A percentile compares a stretch with the other conserved stretches of the same genome.
Evolutionary conservation across 2,329 filamentous ascomycete genomes (phyloP).

Genomic region (Biscogniauxia sp.): DNA sequence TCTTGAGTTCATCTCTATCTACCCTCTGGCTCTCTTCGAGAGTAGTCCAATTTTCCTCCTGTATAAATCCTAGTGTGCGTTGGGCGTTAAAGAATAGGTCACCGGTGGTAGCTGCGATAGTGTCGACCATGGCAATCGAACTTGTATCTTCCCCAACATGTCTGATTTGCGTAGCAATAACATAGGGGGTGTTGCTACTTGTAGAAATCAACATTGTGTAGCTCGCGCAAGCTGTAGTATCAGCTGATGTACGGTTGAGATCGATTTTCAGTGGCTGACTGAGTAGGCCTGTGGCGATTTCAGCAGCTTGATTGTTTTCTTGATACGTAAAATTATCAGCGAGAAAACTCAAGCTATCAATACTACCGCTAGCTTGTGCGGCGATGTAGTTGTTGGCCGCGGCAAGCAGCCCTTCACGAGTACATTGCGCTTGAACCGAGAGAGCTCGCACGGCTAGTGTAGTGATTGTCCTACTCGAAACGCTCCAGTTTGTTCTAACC

Average conservation of each 20-base stretch:
- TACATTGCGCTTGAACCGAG: conserved; percentile 23
- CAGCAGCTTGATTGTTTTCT: conserved; percentile 27
- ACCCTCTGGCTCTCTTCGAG: conserved; percentile 25
- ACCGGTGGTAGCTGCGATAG: conserved; percentile 35
- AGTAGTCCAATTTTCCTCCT: conserved; percentile 33
- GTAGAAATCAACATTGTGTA: conserved; percentile 37
- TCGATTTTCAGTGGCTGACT: conserved; percentile 26
- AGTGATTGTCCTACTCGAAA: background rate
- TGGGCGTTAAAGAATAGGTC: conserved; percentile 37
- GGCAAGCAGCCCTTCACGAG: conserved; percentile 28
- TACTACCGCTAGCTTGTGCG: conserved; percentile 25
- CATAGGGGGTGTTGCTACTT: conserved; percentile 31
- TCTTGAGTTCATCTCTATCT: conserved; percentile 31
- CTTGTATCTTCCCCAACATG: conserved; percentile 25
- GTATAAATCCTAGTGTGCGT: conserved; percentile 33
- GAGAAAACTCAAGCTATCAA: conserved; percentile 21
- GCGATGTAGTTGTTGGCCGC: conserved; percentile 28
- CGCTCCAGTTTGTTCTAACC: background rate
- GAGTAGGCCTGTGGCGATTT: conserved; percentile 24
- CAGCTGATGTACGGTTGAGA: conserved; percentile 27
- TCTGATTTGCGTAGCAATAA: conserved; percentile 36
- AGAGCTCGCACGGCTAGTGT: conserved; percentile 3
- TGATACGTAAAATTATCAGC: conserved; percentile 29
- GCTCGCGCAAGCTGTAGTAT: conserved; percentile 30
- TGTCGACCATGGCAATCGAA: conserved; percentile 33